A percentile compares a stretch with the other conserved stretches of the same genome.
phyloP scores from a whole-genome alignment of 2,329 filamentous ascomycete species.

The Fusarium verticillioides region DNA sequence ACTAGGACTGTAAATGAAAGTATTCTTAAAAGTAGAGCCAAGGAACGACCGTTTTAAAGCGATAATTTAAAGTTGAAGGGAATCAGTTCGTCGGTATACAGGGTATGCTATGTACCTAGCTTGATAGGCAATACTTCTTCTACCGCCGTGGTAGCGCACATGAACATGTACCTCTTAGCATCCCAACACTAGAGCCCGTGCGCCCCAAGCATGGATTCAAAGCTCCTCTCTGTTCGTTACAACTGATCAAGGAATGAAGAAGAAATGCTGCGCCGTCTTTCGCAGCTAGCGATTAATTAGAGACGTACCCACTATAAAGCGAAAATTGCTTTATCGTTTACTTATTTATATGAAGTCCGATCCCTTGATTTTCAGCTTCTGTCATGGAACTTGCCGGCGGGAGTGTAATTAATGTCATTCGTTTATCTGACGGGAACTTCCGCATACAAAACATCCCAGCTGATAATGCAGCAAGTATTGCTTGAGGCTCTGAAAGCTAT shows the following conservation, averaged over 20 bases:
- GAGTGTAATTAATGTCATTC: not conserved
- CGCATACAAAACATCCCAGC: not conserved
- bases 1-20: accelerated
- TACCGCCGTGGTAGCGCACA: accelerated
- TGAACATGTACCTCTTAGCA: not conserved
- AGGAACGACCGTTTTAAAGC: accelerated
- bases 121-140: accelerated
- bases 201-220: too few relatives aligned
- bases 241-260: too few relatives aligned
- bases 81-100: not conserved
- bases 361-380: accelerated
- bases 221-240: not conserved
- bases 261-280: accelerated
- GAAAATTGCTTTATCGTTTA: accelerated
- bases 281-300: too few relatives aligned
- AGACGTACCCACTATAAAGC: too few relatives aligned
- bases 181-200: too few relatives aligned
- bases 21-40: accelerated
- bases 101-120: accelerated
- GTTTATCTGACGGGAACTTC: not conserved
- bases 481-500: not conserved
- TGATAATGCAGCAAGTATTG: not conserved
- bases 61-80: too few relatives aligned
- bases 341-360: accelerated
- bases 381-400: not conserved